Evolutionary conservation across 352 stramenopile species (phyloP).

Genomic region (Detonula confervacea): DNA sequence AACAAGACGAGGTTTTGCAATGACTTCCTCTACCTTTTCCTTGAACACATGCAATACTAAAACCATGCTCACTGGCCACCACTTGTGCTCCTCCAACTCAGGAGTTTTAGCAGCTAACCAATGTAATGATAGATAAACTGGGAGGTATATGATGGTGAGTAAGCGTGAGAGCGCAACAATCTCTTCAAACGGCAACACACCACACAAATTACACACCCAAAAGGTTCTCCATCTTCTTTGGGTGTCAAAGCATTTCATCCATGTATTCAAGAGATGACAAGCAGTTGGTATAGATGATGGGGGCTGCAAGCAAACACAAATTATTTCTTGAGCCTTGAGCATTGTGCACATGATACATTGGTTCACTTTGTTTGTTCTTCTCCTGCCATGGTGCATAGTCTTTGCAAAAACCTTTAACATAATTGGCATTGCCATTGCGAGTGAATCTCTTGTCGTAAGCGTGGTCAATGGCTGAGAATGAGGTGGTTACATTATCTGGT

Average conservation of each 20-base stretch:
- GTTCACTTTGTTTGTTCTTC: neutral
- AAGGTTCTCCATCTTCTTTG: slow-evolving; percentile 5
- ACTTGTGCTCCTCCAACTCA: slow-evolving; percentile 1
- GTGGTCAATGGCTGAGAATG: no score
- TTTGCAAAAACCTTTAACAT: neutral
- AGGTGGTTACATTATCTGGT: no score
- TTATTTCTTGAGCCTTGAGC: neutral
- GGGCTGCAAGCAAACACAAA: neutral
- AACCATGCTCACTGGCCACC: slow-evolving; percentile 7
- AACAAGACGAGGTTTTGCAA: neutral
- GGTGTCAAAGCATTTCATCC: neutral
- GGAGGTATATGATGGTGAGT: slow-evolving; percentile 10
- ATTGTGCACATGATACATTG: neutral
- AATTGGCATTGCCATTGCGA: neutral
- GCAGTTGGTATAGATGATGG: neutral
- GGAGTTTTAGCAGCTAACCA: slow-evolving; percentile 12
- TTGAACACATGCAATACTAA: neutral
- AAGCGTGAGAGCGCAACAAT: slow-evolving; percentile 12
- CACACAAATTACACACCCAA: slow-evolving; percentile 22
- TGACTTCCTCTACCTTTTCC: neutral
- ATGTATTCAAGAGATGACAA: no score
- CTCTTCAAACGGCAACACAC: slow-evolving; percentile 16
- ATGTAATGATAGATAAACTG: slow-evolving; percentile 4
- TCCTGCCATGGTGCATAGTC: neutral
- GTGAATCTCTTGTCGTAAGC: no score